These are phyloP conservation scores for Chenopodium formosanum DNA, from an alignment of 148 eudicot genomes.

Conservation along the genomic window DNA sequence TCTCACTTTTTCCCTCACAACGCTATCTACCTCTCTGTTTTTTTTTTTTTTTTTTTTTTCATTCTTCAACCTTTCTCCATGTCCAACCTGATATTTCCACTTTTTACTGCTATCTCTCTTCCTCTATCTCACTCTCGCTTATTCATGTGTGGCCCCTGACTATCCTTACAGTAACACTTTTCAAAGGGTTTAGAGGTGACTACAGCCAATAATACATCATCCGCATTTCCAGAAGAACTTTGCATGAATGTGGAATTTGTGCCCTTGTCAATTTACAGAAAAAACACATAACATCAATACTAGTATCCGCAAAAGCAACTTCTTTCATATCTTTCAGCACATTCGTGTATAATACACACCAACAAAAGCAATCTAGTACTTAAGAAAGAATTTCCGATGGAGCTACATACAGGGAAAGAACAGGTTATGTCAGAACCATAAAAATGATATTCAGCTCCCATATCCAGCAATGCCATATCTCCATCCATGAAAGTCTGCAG, in stretches of 20 bases:
- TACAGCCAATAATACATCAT: neutral
- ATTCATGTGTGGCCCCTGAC: no score
- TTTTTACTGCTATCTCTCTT: no score
- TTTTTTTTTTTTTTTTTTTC: no score
- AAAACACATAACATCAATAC: neutral
- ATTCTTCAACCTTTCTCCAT: no score
- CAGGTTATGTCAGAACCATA: slow-evolving; percentile 98
- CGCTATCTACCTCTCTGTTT: no score
- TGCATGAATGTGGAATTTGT: neutral
- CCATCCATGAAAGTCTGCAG: slow-evolving; percentile 73
- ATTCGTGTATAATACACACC: neutral
- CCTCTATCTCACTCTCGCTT: no score
- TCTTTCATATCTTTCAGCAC: slow-evolving; percentile 1
- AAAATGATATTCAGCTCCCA: slow-evolving; percentile 98
- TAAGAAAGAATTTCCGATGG: slow-evolving; percentile 3
- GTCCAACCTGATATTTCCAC: no score
- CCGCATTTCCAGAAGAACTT: neutral
- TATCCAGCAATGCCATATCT: slow-evolving; percentile 90
- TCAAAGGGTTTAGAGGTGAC: neutral
- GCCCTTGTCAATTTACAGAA: neutral
- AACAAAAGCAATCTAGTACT: neutral
- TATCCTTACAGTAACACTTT: neutral
- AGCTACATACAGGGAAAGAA: slow-evolving; percentile 74
- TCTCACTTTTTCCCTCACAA: no score
- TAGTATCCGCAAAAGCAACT: neutral